These are phyloP conservation scores for Arthrobotrys sinensis DNA, from an alignment of 2,329 filamentous ascomycete species.

Conservation along the genomic window DNA sequence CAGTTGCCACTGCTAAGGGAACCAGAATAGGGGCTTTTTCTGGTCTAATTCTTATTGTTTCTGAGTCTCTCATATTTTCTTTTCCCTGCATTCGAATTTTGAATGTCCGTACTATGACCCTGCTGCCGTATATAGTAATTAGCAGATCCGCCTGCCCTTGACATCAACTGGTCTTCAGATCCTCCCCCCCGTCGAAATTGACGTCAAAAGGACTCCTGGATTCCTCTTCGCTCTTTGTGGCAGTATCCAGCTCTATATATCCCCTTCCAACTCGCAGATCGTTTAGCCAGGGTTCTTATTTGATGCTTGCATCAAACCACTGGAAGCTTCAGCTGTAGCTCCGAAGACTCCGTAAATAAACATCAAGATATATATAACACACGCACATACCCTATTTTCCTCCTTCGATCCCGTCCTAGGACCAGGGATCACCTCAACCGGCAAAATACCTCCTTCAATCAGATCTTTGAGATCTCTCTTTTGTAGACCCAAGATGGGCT, in stretches of 20 bases:
- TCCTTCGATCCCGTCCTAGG: slow-evolving; percentile 46
- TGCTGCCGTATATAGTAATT: slow-evolving; percentile 53
- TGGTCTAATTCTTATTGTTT: slow-evolving; percentile 20
- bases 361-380: slow-evolving; percentile 8
- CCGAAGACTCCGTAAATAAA: not conserved
- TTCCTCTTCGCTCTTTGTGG: slow-evolving; percentile 14
- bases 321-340: slow-evolving; percentile 35
- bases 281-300: slow-evolving; percentile 27
- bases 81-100: slow-evolving; percentile 8
- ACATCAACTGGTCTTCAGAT: slow-evolving; percentile 30
- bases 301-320: slow-evolving; percentile 32
- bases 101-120: slow-evolving; percentile 13
- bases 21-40: slow-evolving; percentile 22
- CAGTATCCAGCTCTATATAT: slow-evolving; percentile 41
- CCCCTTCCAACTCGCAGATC: slow-evolving; percentile 16
- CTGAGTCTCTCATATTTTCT: slow-evolving; percentile 22
- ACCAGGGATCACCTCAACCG: slow-evolving; percentile 33
- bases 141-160: slow-evolving; percentile 30
- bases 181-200: slow-evolving; percentile 34
- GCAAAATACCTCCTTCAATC: slow-evolving; percentile 54
- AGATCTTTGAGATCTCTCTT: slow-evolving; percentile 39
- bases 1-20: slow-evolving; percentile 36
- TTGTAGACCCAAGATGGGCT: slow-evolving; percentile 54
- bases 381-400: not conserved
- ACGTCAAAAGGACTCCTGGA: slow-evolving; percentile 58